Conservation (phyloP, 768 basidiomycete species). For the Podaxis mareebaensis region DNA sequence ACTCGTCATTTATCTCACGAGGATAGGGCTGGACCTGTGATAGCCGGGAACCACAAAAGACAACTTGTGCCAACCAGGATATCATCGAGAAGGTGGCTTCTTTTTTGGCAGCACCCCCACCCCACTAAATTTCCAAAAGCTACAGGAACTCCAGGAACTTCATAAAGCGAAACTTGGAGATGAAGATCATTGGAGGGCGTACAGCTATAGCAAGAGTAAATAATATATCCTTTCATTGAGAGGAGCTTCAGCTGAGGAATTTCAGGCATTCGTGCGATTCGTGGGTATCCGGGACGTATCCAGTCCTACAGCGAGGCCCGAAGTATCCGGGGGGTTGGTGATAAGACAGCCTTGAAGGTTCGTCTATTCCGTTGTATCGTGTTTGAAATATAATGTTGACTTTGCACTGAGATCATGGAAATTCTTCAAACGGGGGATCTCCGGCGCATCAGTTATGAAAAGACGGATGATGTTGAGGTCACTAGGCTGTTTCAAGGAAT, state of each 20-base stretch:
- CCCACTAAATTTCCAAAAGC: slow-evolving; percentile 35
- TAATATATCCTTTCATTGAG: not conserved
- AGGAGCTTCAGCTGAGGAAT: not conserved
- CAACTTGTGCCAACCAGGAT: slow-evolving; percentile 62
- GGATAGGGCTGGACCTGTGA: slow-evolving; percentile 71
- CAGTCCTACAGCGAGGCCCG: slow-evolving; percentile 58
- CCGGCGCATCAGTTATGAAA: slow-evolving; percentile 65
- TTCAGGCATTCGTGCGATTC: slow-evolving; percentile 60
- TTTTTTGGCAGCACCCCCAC: not conserved
- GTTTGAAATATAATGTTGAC: not conserved
- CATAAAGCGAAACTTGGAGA: slow-evolving; percentile 60
- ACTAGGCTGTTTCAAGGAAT: slow-evolving; percentile 71
- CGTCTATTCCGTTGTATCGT: not conserved
- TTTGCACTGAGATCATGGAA: slow-evolving; percentile 65
- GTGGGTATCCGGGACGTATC: slow-evolving; percentile 58
- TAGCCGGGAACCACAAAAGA: slow-evolving; percentile 35
- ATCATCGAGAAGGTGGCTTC: slow-evolving; percentile 66
- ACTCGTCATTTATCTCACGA: slow-evolving; percentile 5
- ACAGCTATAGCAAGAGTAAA: slow-evolving; percentile 67
- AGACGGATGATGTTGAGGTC: slow-evolving; percentile 59
- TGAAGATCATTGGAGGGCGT: slow-evolving; percentile 70
- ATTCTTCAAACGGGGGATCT: slow-evolving; percentile 76
- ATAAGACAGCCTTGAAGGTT: slow-evolving; percentile 77
- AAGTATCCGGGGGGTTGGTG: slow-evolving; percentile 61
- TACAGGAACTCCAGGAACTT: slow-evolving; percentile 64